Base-by-base conservation (phyloP, 306 rosid genomes). In the Castanospermum australe region DNA sequence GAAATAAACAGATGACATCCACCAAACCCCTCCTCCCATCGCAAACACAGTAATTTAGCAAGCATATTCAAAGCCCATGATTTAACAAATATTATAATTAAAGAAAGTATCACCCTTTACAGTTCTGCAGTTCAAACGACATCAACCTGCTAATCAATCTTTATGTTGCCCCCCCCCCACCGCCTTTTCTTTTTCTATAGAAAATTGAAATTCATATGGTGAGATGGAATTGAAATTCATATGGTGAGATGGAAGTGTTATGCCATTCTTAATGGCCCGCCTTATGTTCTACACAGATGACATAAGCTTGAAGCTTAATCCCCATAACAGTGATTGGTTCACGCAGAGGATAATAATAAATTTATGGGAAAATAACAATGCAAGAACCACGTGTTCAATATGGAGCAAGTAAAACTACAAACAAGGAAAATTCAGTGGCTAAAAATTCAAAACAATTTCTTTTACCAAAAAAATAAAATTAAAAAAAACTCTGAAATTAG, bases 401-500 rank as follows among this genome's bases (percentile, higher is more conserved):
- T 67, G 60, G 42, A 28, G 62, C 42, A 75, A 32, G 30, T 35
- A 71, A 70, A 65, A 62, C 36, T 10, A 80, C 55, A 14, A 56
- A 41, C 35, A 47, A 33, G 51, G 39, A 38, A 57, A 63, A 48
- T 66, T 67, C 24, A 15, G 30, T 21, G 33, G 67, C 57, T 22
- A 52, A 17, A 76, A 17, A 41, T 71, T 79, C 32, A 64, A 86
- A 66, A 60, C 63, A 83, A 66, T 71, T 48, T n/a, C n/a, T n/a
- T n/a, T n/a, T n/a, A n/a, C n/a, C n/a, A n/a, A n/a, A n/a, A n/a
- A n/a, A n/a, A n/a, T n/a, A 17, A 76, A 17, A 41, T 71, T 79
- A 24, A 64, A 86, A 66, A 60, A 56, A 83, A 66, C 66, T 48
- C 17, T 45, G 79, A 79, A 76, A 68, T 50, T 79, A 50, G 50